phyloP scores from a whole-genome alignment of 192 early-diverging fungal genomes.

The Chytriomyces sp. region DNA sequence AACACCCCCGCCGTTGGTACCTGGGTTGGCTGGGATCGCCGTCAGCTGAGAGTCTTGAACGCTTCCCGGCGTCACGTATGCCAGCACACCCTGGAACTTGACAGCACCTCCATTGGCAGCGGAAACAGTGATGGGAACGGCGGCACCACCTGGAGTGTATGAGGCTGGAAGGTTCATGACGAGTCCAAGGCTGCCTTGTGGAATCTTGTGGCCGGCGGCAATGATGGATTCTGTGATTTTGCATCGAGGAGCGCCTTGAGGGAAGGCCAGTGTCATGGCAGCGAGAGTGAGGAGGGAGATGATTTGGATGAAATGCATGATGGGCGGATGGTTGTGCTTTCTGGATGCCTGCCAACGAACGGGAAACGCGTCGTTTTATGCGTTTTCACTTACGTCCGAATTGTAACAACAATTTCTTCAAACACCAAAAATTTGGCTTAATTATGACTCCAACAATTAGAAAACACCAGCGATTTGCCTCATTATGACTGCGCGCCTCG shows the following conservation, averaged over 20 bases:
- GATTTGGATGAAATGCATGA: no score
- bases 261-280: not conserved
- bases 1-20: no score
- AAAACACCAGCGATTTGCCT: no score
- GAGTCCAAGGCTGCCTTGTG: not conserved
- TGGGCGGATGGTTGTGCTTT: no score
- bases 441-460: no score
- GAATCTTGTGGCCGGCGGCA: not conserved
- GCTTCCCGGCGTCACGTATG: conserved; percentile 39
- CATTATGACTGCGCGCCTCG: no score
- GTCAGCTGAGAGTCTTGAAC: conserved; percentile 20
- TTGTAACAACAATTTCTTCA: no score
- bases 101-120: not conserved
- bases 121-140: conserved; percentile 17
- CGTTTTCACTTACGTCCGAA: no score
- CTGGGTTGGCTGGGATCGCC: not conserved
- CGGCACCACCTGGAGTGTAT: conserved; percentile 28
- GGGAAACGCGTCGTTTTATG: no score
- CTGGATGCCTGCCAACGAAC: no score
- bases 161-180: conserved; percentile 11
- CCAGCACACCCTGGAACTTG: conserved; percentile 33
- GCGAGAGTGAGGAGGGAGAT: no score
- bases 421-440: no score
- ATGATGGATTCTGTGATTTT: conserved; percentile 13
- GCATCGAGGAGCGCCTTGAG: conserved; percentile 22